A percentile compares a stretch with the other conserved stretches of the same genome.
Evolutionary conservation across 345 rosid genomes (phyloP).

Genomic region (Boechera divaricarpa): DNA sequence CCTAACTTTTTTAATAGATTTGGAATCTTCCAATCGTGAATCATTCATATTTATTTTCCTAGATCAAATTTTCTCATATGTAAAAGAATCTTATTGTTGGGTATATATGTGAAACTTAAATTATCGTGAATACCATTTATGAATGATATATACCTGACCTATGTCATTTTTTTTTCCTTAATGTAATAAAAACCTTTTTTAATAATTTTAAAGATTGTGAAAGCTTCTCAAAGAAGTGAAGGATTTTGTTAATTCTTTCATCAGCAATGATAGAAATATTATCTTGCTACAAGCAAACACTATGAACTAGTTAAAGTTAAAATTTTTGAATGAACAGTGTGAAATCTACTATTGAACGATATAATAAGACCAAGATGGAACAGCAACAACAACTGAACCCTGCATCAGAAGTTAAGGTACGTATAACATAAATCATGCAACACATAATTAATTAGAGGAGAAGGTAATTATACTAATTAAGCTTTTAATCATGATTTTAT

Average conservation of each 20-base stretch:
- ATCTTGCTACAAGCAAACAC: not conserved
- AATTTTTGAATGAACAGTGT: constrained; percentile 53
- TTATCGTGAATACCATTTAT: not conserved
- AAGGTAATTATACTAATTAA: not conserved
- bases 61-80: not conserved
- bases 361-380: constrained; percentile 61
- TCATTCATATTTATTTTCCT: not conserved
- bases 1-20: not conserved
- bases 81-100: not conserved
- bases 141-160: not conserved
- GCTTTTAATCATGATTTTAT: constrained; percentile 20
- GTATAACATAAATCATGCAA: not conserved
- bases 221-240: not conserved
- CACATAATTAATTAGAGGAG: not conserved
- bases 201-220: not conserved
- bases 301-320: not conserved
- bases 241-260: not conserved
- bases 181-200: not conserved
- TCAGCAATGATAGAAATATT: not conserved
- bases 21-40: not conserved
- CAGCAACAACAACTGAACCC: constrained; percentile 57
- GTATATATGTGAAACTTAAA: not conserved
- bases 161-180: not conserved
- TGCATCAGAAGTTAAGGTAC: constrained; percentile 71
- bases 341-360: constrained; percentile 65